Evolutionary conservation across 2,329 filamentous ascomycete genomes (phyloP), one percentile per base, ranked within the genome.

Genomic region (Tolypocladium guangdongense): DNA sequence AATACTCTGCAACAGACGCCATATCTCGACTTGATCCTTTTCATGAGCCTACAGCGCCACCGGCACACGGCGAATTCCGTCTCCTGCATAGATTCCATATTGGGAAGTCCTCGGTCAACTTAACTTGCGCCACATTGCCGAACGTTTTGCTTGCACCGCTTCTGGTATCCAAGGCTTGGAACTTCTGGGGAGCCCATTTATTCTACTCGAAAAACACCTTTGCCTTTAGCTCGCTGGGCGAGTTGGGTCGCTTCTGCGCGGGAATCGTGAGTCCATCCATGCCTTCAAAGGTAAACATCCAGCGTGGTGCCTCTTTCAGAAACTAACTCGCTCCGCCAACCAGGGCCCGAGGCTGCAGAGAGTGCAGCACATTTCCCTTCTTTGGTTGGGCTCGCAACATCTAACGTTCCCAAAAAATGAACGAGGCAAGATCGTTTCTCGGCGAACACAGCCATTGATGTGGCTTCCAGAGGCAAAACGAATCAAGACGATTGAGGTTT

Each of bases 311-410:
- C 3, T 18, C 22, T 6, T 8, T 30, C 10, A 10, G 32, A n/a
- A 10, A 30, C 41, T 45, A 45, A 45, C 10, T 14, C 18, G 4
- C 24, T 33, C 32, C 32, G 10, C 32, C 32, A 33, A 33, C 2
- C 16, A 4, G 0, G 66, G 69, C 1, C 58, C 64, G 4, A 68
- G 73, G 0, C 54, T 72, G 1, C 67, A 74, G n/a, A 64, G 75
- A 0, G 43, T 79, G 0, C 73, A 72, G 50, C 65, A 75, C 35
- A 54, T 79, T 0, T 73, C 77, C 55, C 43, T 79, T 0, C 59
- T 75, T 1, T 76, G 71, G 63, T 59, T 64, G 0, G 74, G 73
- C 3, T 70, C 64, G 2, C 71, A 71, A 39, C 53, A 54, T 0
- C 55, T 73, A 1, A 66, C 61, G 0, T 61, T 55, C 14, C 3